Evolutionary conservation across 2,329 filamentous ascomycete species (phyloP), one percentile per base, ranked within the genome.

Genomic region (Botrytis elliptica): DNA sequence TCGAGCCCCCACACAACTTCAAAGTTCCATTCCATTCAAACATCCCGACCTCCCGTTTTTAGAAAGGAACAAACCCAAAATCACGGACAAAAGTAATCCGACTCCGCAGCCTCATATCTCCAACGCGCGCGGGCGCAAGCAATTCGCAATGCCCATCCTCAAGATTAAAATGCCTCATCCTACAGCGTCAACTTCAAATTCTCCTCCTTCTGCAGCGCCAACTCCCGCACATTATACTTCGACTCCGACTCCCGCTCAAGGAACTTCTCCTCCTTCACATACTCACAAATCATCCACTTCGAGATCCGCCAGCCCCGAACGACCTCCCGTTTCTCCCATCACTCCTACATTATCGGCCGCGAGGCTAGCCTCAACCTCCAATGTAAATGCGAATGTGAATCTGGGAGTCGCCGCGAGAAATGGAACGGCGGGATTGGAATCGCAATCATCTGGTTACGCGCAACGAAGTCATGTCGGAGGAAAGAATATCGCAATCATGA

Each of bases 261-360:
- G 42, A 20, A 20, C 46, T n/a, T 52, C 46, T 12, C 65, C 46
- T 40, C 65, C 29, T 18, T 52, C 46, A 14, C 46, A 40, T 40
- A 67, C 46, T 22, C 36, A 25, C 6, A 40, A 36, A 29, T 67
- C 65, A 25, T 46, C 46, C n/a, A 40, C n/a, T 55, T 67, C 65
- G 38, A 67, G 65, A n/a, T 79, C 77, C 12, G 75, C 77, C 49
- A 80, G 79, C 14, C 79, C 80, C 20, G 70, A 73, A 3, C 79
- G 74, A 0, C 80, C 80, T 52, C 78, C 80, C 1, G 79, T 78
- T 67, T 81, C 79, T 4, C 80, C 80, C 18, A 79, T 81, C 57
- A 80, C 80, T 49, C 80, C 80, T 10, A 78, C 77, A 6, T 73
- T 78, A 22, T 69, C 72, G 42, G 55, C 76, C 20, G 75, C 79